Conservation (phyloP, 73 alveolate genomes). For the Paramecium sexaurelia region DNA sequence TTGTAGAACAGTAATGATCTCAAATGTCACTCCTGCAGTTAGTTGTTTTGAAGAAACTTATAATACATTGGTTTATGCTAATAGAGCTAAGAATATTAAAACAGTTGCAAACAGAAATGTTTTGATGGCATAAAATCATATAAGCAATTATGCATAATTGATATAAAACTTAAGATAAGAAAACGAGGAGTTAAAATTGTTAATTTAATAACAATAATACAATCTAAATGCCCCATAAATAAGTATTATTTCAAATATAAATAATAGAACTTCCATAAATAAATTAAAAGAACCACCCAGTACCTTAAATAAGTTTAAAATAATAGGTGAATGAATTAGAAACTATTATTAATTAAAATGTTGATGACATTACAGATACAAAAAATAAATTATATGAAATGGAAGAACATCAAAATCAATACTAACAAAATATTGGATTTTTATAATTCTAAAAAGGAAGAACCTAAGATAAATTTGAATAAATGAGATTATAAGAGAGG, state of each 20-base stretch:
- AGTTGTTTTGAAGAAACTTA: slow-evolving; percentile 96
- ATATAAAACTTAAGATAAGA: slow-evolving; percentile 91
- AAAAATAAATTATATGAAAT: slow-evolving; percentile 13
- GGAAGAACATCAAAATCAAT: slow-evolving; percentile 16
- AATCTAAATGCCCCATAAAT: not conserved
- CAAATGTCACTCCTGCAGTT: slow-evolving; percentile 95
- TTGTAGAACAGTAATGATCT: slow-evolving; percentile 99
- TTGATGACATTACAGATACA: not conserved
- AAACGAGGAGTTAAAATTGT: slow-evolving; percentile 52
- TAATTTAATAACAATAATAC: not conserved
- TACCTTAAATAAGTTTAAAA: not conserved
- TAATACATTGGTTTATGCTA: slow-evolving; percentile 99
- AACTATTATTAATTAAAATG: not conserved
- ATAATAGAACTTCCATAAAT: not conserved
- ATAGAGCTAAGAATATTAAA: slow-evolving; percentile 99
- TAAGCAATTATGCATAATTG: slow-evolving; percentile 95
- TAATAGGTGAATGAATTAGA: not conserved
- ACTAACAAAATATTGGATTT: not conserved
- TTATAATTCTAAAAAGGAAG: not conserved
- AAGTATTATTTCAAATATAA: not conserved
- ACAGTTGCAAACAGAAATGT: slow-evolving; percentile 92
- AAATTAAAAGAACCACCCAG: not conserved
- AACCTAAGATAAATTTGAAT: slow-evolving; percentile 28
- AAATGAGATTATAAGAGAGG: slow-evolving; percentile 40
- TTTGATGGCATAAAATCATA: slow-evolving; percentile 94